Evolutionary conservation across 2,329 filamentous ascomycete species (phyloP).

Genomic region (Clonostachys rosea): DNA sequence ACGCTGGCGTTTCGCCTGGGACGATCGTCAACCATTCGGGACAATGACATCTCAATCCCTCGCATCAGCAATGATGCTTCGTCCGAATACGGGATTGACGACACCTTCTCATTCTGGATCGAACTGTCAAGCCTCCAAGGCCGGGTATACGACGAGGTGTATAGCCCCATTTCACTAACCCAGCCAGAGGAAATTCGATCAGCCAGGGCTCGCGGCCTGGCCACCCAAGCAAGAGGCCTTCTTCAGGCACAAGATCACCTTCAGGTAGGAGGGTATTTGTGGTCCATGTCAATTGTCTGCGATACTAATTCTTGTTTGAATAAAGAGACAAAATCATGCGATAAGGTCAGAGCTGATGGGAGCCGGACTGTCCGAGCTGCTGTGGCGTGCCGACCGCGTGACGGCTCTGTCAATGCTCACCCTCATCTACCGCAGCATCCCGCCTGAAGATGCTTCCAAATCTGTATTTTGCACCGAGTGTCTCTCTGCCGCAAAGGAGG

Average conservation of each 20-base stretch:
- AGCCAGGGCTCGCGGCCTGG: background rate
- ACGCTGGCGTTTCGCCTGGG: conserved; percentile 13
- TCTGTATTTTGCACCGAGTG: background rate
- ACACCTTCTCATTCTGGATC: background rate
- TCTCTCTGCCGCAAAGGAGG: background rate
- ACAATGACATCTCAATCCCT: conserved; percentile 13
- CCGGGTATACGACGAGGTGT: background rate
- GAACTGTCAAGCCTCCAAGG: background rate
- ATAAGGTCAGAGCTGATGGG: background rate
- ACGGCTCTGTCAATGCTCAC: too few relatives aligned
- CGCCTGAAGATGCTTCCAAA: background rate
- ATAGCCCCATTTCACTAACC: background rate
- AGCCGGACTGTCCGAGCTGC: too few relatives aligned
- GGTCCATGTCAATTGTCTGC: background rate
- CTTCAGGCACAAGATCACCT: too few relatives aligned
- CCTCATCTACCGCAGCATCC: too few relatives aligned
- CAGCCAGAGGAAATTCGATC: background rate
- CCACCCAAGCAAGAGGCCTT: background rate
- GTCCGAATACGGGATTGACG: too few relatives aligned
- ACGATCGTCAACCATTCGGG: conserved; percentile 13
- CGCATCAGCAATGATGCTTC: background rate
- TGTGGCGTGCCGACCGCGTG: too few relatives aligned
- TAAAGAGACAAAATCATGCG: background rate
- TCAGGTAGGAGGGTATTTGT: background rate
- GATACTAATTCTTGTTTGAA: background rate